These are phyloP conservation scores for Madurella fahalii DNA, from an alignment of 2,329 filamentous ascomycete genomes.

Conservation along the genomic window DNA sequence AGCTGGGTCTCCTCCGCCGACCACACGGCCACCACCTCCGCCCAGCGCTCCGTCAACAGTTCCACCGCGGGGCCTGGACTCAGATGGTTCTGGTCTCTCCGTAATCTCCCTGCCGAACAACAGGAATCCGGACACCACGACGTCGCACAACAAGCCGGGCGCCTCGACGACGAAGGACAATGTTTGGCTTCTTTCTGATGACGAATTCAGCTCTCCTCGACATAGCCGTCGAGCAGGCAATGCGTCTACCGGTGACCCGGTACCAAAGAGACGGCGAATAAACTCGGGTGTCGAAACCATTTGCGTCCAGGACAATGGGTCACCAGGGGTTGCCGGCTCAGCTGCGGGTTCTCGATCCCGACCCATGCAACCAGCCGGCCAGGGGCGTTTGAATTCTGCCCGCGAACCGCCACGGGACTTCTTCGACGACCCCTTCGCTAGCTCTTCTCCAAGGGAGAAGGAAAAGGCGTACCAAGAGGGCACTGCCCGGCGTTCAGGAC, in stretches of 20 bases:
- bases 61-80: no score
- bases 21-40: not conserved
- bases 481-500: not conserved
- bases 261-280: constrained; percentile 6
- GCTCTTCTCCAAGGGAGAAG: constrained; percentile 15
- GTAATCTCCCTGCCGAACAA: not conserved
- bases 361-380: not conserved
- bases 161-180: not conserved
- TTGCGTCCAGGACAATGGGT: not conserved
- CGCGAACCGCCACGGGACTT: not conserved
- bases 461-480: constrained; percentile 4
- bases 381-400: not conserved
- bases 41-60: not conserved
- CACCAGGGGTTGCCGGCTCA: not conserved
- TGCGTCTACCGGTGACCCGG: not conserved
- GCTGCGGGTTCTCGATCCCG: not conserved
- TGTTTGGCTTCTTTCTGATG: constrained; percentile 9
- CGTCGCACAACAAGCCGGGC: not conserved
- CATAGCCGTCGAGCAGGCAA: no score
- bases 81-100: not conserved
- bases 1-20: not conserved
- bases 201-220: not conserved
- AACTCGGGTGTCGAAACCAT: not conserved
- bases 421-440: constrained; percentile 19
- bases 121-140: not conserved